phyloP scores from a whole-genome alignment of 345 rosid species.

The Eucalyptus albens region DNA sequence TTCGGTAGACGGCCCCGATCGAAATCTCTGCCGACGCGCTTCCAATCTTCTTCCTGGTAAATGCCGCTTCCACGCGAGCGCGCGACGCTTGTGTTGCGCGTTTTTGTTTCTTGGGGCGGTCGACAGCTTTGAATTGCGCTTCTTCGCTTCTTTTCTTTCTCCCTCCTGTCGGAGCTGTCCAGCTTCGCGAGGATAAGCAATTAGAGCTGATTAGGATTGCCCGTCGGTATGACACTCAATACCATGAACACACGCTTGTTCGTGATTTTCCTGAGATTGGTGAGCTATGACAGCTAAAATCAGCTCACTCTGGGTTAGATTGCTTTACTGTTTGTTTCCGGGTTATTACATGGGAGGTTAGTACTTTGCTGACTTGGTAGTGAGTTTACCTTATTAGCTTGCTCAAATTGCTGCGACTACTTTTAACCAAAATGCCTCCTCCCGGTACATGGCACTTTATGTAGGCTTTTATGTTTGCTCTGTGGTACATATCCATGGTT shows the following conservation, averaged over 20 bases:
- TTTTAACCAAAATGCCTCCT: neutral
- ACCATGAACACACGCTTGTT: fast-evolving
- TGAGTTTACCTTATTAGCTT: neutral
- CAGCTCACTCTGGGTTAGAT: neutral
- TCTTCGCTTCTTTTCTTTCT: neutral
- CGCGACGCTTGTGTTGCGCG: neutral
- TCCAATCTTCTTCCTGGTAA: neutral
- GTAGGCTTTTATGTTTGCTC: neutral
- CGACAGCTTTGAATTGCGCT: neutral
- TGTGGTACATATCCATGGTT: neutral
- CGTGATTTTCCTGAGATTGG: neutral
- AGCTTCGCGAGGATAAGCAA: neutral
- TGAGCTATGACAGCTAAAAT: neutral
- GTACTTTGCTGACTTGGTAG: neutral
- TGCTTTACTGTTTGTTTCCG: neutral
- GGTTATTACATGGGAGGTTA: neutral
- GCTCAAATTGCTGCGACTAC: neutral
- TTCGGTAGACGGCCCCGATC: neutral
- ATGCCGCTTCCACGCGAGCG: fast-evolving
- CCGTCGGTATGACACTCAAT: neutral
- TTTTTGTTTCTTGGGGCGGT: neutral
- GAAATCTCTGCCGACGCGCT: neutral
- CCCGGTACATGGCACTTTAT: neutral
- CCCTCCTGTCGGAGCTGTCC: neutral
- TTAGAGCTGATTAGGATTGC: neutral